Evolutionary conservation across 306 rosid genomes (phyloP).

Genomic region (Cucurbita moschata): DNA sequence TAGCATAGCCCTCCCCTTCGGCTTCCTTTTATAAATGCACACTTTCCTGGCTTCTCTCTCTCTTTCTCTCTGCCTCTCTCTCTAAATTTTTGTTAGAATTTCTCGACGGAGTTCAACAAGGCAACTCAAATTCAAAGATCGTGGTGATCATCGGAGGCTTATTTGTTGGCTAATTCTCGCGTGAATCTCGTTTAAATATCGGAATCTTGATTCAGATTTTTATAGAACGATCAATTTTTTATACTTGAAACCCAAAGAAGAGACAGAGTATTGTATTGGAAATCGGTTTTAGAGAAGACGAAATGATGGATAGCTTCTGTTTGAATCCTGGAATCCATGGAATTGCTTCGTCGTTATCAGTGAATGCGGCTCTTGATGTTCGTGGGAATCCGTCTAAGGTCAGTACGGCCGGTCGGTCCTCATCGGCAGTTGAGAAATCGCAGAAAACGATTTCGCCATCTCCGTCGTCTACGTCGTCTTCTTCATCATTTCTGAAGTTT

Average conservation of each 20-base stretch:
- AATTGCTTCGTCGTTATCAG: conserved; percentile 40
- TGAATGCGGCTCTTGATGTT: conserved; percentile 34
- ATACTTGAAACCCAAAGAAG: too few relatives aligned
- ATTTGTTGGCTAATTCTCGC: neutral
- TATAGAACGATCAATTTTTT: neutral
- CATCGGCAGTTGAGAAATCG: conserved; percentile 13
- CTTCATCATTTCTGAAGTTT: conserved; percentile 32
- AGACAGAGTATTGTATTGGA: neutral
- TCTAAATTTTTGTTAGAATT: neutral
- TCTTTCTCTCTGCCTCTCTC: neutral
- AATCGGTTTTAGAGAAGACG: neutral
- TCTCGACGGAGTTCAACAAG: neutral
- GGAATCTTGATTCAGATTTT: neutral
- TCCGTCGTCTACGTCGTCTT: neutral
- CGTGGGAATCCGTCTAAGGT: conserved; percentile 30
- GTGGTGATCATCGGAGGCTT: neutral
- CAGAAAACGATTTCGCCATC: conserved; percentile 18
- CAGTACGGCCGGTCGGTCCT: neutral
- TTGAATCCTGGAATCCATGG: conserved; percentile 40
- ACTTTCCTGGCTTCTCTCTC: neutral
- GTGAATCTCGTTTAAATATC: neutral
- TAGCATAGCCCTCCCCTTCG: neutral
- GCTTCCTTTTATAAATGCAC: neutral
- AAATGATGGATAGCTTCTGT: conserved; percentile 49
- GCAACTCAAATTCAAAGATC: neutral